Percentiles rank a stretch among this genome's conserved stretches.
These are phyloP conservation scores for Citrus sinensis DNA, from an alignment of 345 rosid species.

Conservation along the genomic window DNA sequence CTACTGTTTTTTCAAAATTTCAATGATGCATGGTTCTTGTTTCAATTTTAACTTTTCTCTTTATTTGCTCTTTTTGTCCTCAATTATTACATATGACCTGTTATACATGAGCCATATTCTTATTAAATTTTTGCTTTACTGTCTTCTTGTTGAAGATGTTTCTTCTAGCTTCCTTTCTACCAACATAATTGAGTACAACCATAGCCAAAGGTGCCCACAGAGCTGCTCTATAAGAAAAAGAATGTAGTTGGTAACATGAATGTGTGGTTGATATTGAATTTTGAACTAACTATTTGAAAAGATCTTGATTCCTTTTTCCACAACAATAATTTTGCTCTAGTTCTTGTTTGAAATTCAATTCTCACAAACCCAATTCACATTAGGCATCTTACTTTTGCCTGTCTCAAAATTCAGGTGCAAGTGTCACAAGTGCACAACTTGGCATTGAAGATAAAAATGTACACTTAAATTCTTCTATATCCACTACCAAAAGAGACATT, in stretches of 20 bases:
- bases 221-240: background rate
- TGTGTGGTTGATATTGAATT: background rate
- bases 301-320: background rate
- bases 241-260: background rate
- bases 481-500: conserved; percentile 40
- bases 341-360: background rate
- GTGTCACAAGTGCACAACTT: conserved; percentile 5
- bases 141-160: conserved; percentile 8
- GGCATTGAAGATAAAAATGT: background rate
- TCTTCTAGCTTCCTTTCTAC: background rate
- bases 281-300: background rate
- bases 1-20: background rate
- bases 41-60: conserved; percentile 17
- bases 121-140: background rate
- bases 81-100: conserved; percentile 22
- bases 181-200: background rate
- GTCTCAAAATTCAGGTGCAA: conserved; percentile 25
- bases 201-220: background rate
- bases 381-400: background rate
- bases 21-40: conserved; percentile 14
- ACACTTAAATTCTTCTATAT: background rate
- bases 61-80: conserved; percentile 2
- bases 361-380: background rate
- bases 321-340: no score
- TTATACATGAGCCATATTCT: background rate